phyloP scores from a whole-genome alignment of 2,329 filamentous ascomycete species.

The Thyridium curvatum region DNA sequence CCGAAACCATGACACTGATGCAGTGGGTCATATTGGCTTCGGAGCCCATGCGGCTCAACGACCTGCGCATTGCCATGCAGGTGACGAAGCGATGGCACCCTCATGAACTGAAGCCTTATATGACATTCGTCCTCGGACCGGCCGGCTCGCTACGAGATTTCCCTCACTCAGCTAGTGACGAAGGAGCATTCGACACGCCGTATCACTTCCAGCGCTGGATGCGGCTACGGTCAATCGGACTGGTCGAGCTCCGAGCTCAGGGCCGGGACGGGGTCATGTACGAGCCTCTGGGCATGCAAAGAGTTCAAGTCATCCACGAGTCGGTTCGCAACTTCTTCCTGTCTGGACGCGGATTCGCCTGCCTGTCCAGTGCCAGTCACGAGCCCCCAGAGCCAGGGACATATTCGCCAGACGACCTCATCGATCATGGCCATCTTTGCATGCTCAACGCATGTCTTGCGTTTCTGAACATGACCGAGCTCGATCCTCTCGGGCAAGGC shows the following conservation, averaged over 20 bases:
- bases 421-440: constrained; percentile 20
- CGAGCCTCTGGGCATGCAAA: constrained; percentile 19
- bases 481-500: constrained; percentile 18
- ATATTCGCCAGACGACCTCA: constrained; percentile 12
- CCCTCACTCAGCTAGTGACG: constrained; percentile 5
- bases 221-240: constrained; percentile 21
- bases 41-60: constrained; percentile 22
- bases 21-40: constrained; percentile 26
- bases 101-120: constrained; percentile 8
- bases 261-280: constrained; percentile 6
- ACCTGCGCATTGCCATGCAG: constrained; percentile 21
- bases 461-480: constrained; percentile 25
- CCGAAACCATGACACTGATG: constrained; percentile 21
- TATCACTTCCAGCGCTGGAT: constrained; percentile 22
- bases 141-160: constrained; percentile 18
- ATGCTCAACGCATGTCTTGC: constrained; percentile 21
- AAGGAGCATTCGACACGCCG: constrained; percentile 18
- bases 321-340: constrained; percentile 25
- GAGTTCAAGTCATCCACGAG: constrained; percentile 21
- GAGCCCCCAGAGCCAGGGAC: constrained; percentile 4
- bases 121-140: constrained; percentile 15
- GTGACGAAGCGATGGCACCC: constrained; percentile 15
- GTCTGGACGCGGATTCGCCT: constrained; percentile 21
- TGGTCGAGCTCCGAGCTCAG: constrained; percentile 20
- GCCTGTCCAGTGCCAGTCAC: constrained; percentile 7